Evolutionary conservation across 257 asterid genomes (phyloP).

Genomic region (Solanum paucissectum): DNA sequence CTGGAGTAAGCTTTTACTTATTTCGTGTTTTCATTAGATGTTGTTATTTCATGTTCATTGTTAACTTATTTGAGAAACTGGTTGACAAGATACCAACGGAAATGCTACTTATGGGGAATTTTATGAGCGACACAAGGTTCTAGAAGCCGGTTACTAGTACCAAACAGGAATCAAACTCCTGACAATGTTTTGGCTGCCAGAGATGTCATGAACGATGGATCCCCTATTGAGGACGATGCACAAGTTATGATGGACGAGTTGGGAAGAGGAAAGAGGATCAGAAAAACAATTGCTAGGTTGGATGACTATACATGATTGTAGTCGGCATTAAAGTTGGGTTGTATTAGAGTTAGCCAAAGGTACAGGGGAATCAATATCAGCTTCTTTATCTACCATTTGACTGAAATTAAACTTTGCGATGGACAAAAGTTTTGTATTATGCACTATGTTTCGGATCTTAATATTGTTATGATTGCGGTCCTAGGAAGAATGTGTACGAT

Average conservation of each 20-base stretch:
- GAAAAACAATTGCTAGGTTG: not conserved
- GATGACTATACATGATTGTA: not conserved
- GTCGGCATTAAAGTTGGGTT: no score
- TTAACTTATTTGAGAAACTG: not conserved
- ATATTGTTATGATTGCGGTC: no score
- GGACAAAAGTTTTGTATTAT: no score
- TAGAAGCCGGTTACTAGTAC: not conserved
- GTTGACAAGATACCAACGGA: conserved; percentile 43
- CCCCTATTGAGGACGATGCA: not conserved
- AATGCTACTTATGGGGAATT: conserved; percentile 70
- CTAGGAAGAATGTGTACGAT: no score
- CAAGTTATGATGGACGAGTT: no score
- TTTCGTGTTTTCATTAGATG: not conserved
- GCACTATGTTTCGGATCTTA: no score
- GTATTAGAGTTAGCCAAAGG: no score
- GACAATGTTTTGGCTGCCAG: not conserved
- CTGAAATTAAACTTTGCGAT: no score
- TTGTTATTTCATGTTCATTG: not conserved
- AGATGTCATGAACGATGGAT: not conserved
- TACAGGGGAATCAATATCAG: no score
- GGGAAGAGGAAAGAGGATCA: not conserved
- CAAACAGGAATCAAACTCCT: not conserved
- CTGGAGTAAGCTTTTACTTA: conserved; percentile 48
- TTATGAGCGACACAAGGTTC: conserved; percentile 28
- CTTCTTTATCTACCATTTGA: no score